Percentiles rank a stretch among this genome's conserved stretches.
phyloP scores from a whole-genome alignment of 169 alveolate genomes.

The Toxoplasma gondii region DNA sequence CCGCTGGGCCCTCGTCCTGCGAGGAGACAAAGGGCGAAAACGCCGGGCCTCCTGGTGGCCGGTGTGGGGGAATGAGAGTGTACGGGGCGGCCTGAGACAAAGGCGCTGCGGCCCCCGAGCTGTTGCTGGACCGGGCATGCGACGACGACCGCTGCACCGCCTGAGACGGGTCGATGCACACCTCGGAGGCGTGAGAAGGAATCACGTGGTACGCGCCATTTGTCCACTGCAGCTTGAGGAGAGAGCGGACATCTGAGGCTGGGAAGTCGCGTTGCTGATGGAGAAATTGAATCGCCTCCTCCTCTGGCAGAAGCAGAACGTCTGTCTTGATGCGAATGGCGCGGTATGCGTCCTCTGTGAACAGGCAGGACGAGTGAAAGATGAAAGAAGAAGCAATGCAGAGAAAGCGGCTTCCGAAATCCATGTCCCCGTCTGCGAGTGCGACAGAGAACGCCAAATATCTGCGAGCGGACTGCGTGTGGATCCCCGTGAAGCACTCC shows the following conservation, averaged over 20 bases:
- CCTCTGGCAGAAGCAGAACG: constrained; percentile 68
- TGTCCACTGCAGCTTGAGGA: not conserved
- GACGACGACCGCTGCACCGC: not conserved
- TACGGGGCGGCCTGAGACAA: not conserved
- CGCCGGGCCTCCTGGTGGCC: not conserved
- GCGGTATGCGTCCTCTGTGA: constrained; percentile 53
- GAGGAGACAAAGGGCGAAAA: not conserved
- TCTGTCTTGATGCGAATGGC: constrained; percentile 68
- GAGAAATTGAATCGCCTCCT: constrained; percentile 66
- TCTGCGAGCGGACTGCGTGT: no score
- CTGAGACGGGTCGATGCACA: not conserved
- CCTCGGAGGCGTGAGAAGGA: not conserved
- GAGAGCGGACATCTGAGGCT: not conserved
- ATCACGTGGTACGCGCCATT: constrained; percentile 50
- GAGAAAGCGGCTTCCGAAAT: not conserved
- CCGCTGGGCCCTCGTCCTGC: not conserved
- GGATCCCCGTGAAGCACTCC: no score
- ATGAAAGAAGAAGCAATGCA: not conserved
- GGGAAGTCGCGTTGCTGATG: constrained; percentile 39
- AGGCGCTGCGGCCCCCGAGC: not conserved
- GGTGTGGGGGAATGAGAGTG: not conserved
- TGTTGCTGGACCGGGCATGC: not conserved
- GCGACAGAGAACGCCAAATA: no score
- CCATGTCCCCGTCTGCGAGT: no score
- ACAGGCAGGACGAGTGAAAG: not conserved